A percentile compares a stretch with the other conserved stretches of the same genome.
phyloP scores from a whole-genome alignment of 2,329 filamentous ascomycete species.

The Pestalotiopsis sp. region DNA sequence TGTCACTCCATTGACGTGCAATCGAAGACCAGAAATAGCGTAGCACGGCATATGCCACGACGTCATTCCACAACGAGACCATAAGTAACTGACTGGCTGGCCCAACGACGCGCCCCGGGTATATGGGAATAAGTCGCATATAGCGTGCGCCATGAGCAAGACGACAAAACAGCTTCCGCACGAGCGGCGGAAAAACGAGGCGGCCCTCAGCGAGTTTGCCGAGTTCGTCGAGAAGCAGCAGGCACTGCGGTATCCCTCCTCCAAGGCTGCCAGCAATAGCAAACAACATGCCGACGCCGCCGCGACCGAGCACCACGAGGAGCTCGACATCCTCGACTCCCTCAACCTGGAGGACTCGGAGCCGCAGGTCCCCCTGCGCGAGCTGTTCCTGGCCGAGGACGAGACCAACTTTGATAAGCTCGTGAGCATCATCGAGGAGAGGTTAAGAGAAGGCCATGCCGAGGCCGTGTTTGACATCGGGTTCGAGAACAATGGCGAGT shows the following conservation, averaged over 20 bases:
- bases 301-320: conserved; percentile 82
- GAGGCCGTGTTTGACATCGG: conserved; percentile 92
- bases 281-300: conserved; percentile 19
- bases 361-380: conserved; percentile 68
- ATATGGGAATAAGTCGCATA: not conserved
- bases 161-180: conserved; percentile 62
- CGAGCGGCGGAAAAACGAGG: conserved; percentile 84
- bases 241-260: conserved; percentile 61
- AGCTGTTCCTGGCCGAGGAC: conserved; percentile 67
- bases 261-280: conserved; percentile 25
- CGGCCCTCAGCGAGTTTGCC: conserved; percentile 92
- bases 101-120: not conserved
- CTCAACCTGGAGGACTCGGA: conserved; percentile 71
- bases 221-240: conserved; percentile 98
- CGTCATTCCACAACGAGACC: not conserved
- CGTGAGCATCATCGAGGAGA: conserved; percentile 62
- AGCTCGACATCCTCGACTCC: conserved; percentile 83
- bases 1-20: not conserved
- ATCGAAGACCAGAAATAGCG: too few relatives aligned
- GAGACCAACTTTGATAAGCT: conserved; percentile 65
- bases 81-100: not conserved
- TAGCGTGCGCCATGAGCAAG: conserved; percentile 6
- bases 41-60: not conserved
- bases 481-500: conserved; percentile 84
- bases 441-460: conserved; percentile 80